Evolutionary conservation across 129 eudicot species (phyloP), one percentile per base, ranked within the genome.

Genomic region (Centrapalus pauciflorus): DNA sequence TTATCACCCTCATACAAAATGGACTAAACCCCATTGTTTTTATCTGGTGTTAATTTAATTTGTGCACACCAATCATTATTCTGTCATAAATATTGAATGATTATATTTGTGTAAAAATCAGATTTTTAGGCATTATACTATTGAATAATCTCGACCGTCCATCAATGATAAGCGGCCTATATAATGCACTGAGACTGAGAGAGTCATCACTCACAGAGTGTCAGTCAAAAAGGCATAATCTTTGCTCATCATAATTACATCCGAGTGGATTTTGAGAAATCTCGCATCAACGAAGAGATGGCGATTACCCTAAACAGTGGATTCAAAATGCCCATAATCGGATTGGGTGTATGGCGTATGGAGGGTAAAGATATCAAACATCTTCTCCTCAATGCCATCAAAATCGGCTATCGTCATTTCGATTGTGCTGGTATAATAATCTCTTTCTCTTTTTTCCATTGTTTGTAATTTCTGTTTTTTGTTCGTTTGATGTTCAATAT

Each of bases 341-440:
- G 97, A n/a, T 73, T 90, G 32, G 97, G 97, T 5, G 97, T 90
- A 12, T 90, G 95, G 95, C 85, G 97, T 50, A 90, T 87, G 95
- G 95, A 86, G 32, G 86, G 82, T 63, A 86, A 90, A 77, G 87
- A 87, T 41, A 71, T 90, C 61, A 84, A 80, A 76, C 60, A 75
- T 64, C 95, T 87, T 43, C 75, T 90, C 56, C 33, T 90, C 34
- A 84, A 84, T 35, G 91, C 97, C 79, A 80, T 90, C 64, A 82
- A 84, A 26, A 77, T 87, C 61, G 97, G 97, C 0, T 90, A 90
- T 61, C 95, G 97, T 51, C 97, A 90, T 68, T 87, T 90, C 57
- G 97, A 90, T 58, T 90, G 97, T 41, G 95, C 97, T 10, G 97
- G 97, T 90, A 64, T 24, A 2, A n/a, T 40, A 2, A n/a, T 40